Percentiles rank a stretch among this genome's conserved stretches.
Evolutionary conservation across 2,329 filamentous ascomycete species (phyloP).

Genomic region (Botryotinia narcissicola): DNA sequence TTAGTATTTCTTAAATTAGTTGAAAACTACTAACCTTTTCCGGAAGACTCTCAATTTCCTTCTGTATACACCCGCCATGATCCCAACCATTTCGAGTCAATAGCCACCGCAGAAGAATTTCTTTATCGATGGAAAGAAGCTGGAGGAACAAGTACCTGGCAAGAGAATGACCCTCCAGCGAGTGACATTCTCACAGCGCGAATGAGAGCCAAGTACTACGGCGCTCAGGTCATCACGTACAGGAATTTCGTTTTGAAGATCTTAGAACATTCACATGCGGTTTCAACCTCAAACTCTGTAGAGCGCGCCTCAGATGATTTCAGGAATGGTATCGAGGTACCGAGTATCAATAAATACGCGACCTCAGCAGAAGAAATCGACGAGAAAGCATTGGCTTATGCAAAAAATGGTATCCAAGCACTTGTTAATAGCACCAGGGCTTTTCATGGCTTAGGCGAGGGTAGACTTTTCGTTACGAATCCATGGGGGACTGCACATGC

Average conservation of each 20-base stretch:
- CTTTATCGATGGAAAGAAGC: slow-evolving; percentile 12
- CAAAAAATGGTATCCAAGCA: slow-evolving; percentile 53
- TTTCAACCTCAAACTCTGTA: slow-evolving; percentile 19
- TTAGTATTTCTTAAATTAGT: slow-evolving; percentile 45
- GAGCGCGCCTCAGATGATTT: slow-evolving; percentile 29
- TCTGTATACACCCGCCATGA: slow-evolving; percentile 25
- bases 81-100: slow-evolving; percentile 44
- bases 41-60: slow-evolving; percentile 28
- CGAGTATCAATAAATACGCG: slow-evolving; percentile 42
- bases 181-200: slow-evolving; percentile 76
- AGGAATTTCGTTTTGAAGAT: slow-evolving; percentile 67
- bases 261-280: slow-evolving; percentile 42
- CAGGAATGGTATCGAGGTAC: slow-evolving; percentile 33
- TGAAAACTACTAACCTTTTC: slow-evolving; percentile 41
- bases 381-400: slow-evolving; percentile 51
- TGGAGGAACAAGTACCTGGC: slow-evolving; percentile 47
- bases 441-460: slow-evolving; percentile 63
- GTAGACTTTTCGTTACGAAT: slow-evolving; percentile 83
- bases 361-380: slow-evolving; percentile 42
- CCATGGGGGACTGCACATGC: slow-evolving; percentile 94
- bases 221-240: slow-evolving; percentile 84
- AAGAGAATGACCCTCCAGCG: slow-evolving; percentile 62
- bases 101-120: slow-evolving; percentile 45
- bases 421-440: slow-evolving; percentile 82
- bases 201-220: slow-evolving; percentile 91